These are phyloP conservation scores for Plasmopara muralis DNA, from an alignment of 352 stramenopile species.

Conservation along the genomic window DNA sequence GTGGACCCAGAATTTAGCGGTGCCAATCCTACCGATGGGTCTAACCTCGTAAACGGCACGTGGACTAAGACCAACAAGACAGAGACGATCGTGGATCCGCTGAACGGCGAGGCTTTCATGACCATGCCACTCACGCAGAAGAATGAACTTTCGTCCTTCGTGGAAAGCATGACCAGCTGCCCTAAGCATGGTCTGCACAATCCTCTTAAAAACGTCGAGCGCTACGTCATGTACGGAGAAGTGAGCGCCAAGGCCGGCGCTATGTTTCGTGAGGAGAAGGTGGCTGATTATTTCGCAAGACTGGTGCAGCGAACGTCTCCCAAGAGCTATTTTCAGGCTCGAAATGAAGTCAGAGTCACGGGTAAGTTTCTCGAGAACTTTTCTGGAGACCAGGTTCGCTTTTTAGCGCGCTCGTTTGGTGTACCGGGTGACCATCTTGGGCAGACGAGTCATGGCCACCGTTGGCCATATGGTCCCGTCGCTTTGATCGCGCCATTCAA, in stretches of 20 bases:
- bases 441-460: conserved; percentile 92
- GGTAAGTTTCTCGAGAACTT: conserved; percentile 98
- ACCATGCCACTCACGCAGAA: conserved; percentile 89
- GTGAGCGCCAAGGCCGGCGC: conserved; percentile 78
- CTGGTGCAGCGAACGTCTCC: conserved; percentile 96
- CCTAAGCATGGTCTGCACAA: conserved; percentile 98
- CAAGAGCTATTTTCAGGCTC: conserved; percentile 95
- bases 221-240: conserved; percentile 86
- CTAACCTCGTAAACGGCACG: conserved; percentile 90
- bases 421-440: conserved; percentile 95
- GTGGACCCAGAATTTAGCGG: conserved; percentile 88
- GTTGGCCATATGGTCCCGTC: conserved; percentile 95
- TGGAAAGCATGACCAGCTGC: conserved; percentile 87
- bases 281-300: conserved; percentile 93
- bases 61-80: conserved; percentile 72
- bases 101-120: conserved; percentile 93
- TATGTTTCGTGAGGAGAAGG: conserved; percentile 80
- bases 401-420: conserved; percentile 92
- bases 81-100: conserved; percentile 88
- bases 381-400: conserved; percentile 94
- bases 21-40: conserved; percentile 66
- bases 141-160: conserved; percentile 88
- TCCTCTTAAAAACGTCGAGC: conserved; percentile 95
- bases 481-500: conserved; percentile 98
- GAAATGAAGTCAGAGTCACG: conserved; percentile 89